These are phyloP conservation scores for Trichoderma sp. DNA, from an alignment of 2,329 filamentous ascomycete species.

Conservation along the genomic window DNA sequence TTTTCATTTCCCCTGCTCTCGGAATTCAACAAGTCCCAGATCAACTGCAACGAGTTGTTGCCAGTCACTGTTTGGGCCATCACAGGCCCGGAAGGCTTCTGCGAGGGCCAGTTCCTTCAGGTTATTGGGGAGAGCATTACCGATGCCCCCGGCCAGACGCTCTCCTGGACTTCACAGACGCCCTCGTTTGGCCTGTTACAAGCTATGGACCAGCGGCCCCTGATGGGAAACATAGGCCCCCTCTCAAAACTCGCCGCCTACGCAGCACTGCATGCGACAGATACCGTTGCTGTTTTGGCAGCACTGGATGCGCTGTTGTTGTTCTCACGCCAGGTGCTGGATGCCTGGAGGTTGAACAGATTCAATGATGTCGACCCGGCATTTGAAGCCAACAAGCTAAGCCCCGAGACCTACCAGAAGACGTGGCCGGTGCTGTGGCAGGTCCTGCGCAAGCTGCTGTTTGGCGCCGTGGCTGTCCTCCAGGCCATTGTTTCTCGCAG, in stretches of 20 bases:
- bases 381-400: conserved; percentile 64
- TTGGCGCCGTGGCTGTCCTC: conserved; percentile 72
- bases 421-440: conserved; percentile 76
- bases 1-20: conserved; percentile 75
- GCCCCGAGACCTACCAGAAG: conserved; percentile 63
- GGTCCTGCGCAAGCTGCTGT: conserved; percentile 73
- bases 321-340: conserved; percentile 66
- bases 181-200: conserved; percentile 63
- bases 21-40: conserved; percentile 54
- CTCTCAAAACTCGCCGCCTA: conserved; percentile 66
- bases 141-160: conserved; percentile 44
- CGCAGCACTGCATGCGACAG: conserved; percentile 57
- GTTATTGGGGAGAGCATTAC: conserved; percentile 68
- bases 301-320: conserved; percentile 63
- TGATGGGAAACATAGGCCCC: conserved; percentile 68
- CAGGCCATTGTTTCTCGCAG: conserved; percentile 70
- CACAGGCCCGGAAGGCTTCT: conserved; percentile 71
- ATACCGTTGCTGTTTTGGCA: conserved; percentile 49
- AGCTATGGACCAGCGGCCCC: conserved; percentile 58
- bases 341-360: conserved; percentile 73
- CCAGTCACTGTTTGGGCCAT: conserved; percentile 69
- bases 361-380: conserved; percentile 71
- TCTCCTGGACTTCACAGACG: conserved; percentile 66
- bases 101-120: conserved; percentile 73
- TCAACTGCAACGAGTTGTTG: conserved; percentile 71